A percentile compares a stretch with the other conserved stretches of the same genome.
phyloP scores from a whole-genome alignment of 2,329 filamentous ascomycete genomes.

The Macrophomina phaseolina region DNA sequence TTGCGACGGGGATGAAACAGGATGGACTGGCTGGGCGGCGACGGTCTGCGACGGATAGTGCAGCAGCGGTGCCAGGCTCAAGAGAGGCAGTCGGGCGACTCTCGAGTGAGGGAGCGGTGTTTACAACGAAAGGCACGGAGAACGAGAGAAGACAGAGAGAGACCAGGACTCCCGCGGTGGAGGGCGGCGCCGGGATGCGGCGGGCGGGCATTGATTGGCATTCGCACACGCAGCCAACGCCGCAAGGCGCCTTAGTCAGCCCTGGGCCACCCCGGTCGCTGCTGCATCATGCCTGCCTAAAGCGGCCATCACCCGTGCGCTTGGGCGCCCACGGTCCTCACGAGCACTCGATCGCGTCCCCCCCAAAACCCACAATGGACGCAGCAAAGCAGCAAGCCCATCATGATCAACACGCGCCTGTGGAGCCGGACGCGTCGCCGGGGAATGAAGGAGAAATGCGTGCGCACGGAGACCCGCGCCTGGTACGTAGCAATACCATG shows the following conservation, averaged over 20 bases:
- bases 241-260: slow-evolving; percentile 18
- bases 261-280: not conserved
- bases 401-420: not conserved
- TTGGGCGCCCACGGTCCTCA: not conserved
- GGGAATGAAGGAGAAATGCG: slow-evolving; percentile 7
- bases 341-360: not conserved
- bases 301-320: not conserved
- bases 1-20: slow-evolving; percentile 26
- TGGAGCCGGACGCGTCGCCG: slow-evolving; percentile 2
- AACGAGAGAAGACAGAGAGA: not conserved
- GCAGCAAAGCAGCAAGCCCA: not conserved
- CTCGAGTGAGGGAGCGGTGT: slow-evolving; percentile 6
- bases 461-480: slow-evolving; percentile 11
- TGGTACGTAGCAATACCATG: slow-evolving; percentile 3
- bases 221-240: slow-evolving; percentile 18
- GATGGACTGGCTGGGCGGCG: slow-evolving; percentile 1
- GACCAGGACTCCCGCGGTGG: not conserved
- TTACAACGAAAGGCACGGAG: slow-evolving; percentile 9
- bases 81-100: not conserved
- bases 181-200: not conserved
- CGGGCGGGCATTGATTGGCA: not conserved
- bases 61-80: slow-evolving; percentile 18
- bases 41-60: slow-evolving; percentile 6
- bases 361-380: not conserved
- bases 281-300: slow-evolving; percentile 26